Conservation (phyloP, 2,329 filamentous ascomycete species). For the Colletotrichum karsti region DNA sequence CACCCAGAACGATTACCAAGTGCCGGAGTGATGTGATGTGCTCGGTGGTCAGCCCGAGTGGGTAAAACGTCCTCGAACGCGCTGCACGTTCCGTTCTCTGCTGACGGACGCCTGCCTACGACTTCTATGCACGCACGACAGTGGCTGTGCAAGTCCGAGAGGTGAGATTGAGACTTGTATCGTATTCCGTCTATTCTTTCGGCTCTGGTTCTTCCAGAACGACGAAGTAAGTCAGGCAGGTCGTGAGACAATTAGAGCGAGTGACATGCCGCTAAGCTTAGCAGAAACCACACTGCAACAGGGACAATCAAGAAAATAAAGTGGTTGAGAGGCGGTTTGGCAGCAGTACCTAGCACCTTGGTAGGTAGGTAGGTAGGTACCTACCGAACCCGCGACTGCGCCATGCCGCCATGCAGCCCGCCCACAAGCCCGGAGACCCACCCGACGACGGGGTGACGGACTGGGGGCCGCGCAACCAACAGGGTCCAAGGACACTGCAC, state of each 20-base stretch:
- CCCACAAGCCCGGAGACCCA: constrained; percentile 20
- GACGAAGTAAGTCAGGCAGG: not conserved
- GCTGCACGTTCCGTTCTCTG: constrained; percentile 25
- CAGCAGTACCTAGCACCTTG: too few relatives aligned
- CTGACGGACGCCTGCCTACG: constrained; percentile 11
- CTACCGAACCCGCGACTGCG: constrained; percentile 6
- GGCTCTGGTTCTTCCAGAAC: not conserved
- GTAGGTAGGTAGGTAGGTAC: too few relatives aligned
- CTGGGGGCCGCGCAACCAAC: constrained; percentile 25
- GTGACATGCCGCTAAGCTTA: not conserved
- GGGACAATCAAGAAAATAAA: not conserved
- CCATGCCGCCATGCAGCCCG: constrained; percentile 28
- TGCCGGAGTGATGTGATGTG: not conserved
- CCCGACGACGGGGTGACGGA: constrained; percentile 3
- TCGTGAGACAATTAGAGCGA: not conserved
- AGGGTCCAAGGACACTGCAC: constrained; percentile 20
- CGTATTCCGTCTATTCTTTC: not conserved
- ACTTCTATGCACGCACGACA: not conserved
- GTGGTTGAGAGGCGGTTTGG: not conserved
- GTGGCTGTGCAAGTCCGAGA: constrained; percentile 19
- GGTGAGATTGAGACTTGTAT: not conserved
- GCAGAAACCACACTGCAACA: not conserved
- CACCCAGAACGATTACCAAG: not conserved
- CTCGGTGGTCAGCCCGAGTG: constrained; percentile 7
- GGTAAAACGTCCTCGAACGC: constrained; percentile 20